phyloP scores from a whole-genome alignment of 106 monocot genomes.

The Xerophyta viscosa region DNA sequence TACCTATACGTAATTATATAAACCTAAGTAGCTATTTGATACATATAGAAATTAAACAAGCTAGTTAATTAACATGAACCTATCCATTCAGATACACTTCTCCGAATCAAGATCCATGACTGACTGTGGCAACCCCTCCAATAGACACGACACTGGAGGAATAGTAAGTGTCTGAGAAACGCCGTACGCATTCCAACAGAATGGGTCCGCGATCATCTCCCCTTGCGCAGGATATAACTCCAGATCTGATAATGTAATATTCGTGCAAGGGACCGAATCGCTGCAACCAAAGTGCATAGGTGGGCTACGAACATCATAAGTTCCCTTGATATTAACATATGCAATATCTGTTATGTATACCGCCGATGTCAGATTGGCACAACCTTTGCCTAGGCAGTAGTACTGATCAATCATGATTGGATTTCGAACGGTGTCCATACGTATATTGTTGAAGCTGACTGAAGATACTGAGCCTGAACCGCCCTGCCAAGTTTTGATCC shows the following conservation, averaged over 20 bases:
- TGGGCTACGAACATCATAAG: slow-evolving; percentile 64
- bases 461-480: slow-evolving; percentile 72
- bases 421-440: slow-evolving; percentile 85
- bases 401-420: slow-evolving; percentile 97
- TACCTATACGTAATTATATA: too few relatives aligned
- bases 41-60: too few relatives aligned
- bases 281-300: slow-evolving; percentile 88
- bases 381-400: slow-evolving; percentile 63
- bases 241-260: slow-evolving; percentile 59
- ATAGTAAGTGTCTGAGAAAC: slow-evolving; percentile 33
- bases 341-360: slow-evolving; percentile 51
- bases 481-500: slow-evolving; percentile 99
- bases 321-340: slow-evolving; percentile 67
- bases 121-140: slow-evolving; percentile 42
- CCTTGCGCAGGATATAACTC: slow-evolving; percentile 72
- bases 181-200: slow-evolving; percentile 89
- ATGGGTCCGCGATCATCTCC: slow-evolving; percentile 37
- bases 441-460: slow-evolving; percentile 55
- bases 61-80: too few relatives aligned
- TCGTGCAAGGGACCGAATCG: slow-evolving; percentile 80
- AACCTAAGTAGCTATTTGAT: too few relatives aligned
- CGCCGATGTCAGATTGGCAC: slow-evolving; percentile 54
- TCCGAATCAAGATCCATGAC: slow-evolving; percentile 33
- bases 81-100: slow-evolving; percentile 39
- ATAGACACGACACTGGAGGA: slow-evolving; percentile 62